Percentiles rank a stretch among this genome's conserved stretches.
Conservation (phyloP, 2,329 filamentous ascomycete species). For the Fusarium sp. region DNA sequence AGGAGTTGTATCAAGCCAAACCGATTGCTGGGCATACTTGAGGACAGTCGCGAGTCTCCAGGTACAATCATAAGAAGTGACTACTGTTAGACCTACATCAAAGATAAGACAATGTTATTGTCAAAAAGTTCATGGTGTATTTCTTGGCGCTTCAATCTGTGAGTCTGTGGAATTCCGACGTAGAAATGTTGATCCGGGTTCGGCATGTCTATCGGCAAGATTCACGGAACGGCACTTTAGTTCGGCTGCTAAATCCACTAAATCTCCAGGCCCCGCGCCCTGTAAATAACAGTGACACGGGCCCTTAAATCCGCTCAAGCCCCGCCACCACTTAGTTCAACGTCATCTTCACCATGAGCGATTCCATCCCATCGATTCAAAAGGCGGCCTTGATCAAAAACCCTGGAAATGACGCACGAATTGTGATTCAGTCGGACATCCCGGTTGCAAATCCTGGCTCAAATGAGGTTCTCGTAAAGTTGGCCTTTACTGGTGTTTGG, state of each 20-base stretch:
- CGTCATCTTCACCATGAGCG: conserved; percentile 2
- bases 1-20: conserved; percentile 34
- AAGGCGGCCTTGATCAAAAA: conserved; percentile 32
- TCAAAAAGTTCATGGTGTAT: not conserved
- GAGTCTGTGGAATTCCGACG: not conserved
- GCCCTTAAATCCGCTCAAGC: not conserved
- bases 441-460: not conserved
- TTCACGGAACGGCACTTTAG: conserved; percentile 7
- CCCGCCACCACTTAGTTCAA: not conserved
- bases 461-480: conserved; percentile 33
- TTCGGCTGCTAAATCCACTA: conserved; percentile 4
- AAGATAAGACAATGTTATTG: fast-evolving
- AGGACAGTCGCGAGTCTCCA: fast-evolving
- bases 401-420: conserved; percentile 20
- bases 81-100: too few species aligned
- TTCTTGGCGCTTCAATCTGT: not conserved
- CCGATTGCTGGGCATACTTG: conserved; percentile 17
- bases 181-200: not conserved
- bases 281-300: not conserved
- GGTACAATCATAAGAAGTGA: fast-evolving
- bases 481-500: conserved; percentile 38
- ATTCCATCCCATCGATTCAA: not conserved
- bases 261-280: not conserved
- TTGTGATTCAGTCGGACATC: conserved; percentile 6
- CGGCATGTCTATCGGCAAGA: conserved; percentile 22